Base-by-base conservation (phyloP, 140 eudicot species). In the Cichorium intybus region DNA sequence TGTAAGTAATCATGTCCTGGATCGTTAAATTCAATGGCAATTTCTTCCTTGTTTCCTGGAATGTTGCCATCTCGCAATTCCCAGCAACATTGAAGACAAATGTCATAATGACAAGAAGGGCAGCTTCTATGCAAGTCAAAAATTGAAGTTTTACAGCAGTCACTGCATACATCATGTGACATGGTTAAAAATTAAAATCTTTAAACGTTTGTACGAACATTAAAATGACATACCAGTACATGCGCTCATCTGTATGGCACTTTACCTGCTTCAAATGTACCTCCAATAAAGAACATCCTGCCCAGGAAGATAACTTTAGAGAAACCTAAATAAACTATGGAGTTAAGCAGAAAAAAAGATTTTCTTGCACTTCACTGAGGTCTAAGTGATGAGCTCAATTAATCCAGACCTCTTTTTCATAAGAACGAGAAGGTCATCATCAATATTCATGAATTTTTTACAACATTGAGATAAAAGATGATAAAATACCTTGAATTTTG, bases 61-160 rank as follows among this genome's bases (percentile, higher is more conserved):
- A 60, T 21, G 24, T 43, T 28, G 24, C 75, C 58, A 17, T 60
- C 77, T 26, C 86, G 79, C 41, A 80, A 14, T 39, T 81, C 86
- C n/a, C 54, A 66, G 61, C 85, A 80, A 59, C 85, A 76, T 59
- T 62, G 46, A 14, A 80, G 51, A 31, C 85, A 80, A 10, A 80
- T 49, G 22, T 75, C 76, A 71, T 59, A 80, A 4, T 61, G 33
- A 29, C 85, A 76, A 5, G 31, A 35, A 2, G 81, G 76, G 17
- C 85, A 80, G 39, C 69, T 60, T 72, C 81, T 67, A 17, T 57
- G 81, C 53, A 80, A 71, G 57, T 80, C 79, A 18, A 55, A 73
- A 17, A 80, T 65, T 41, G 81, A 75, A 6, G 79, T 71, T 24
- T 29, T 47, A 60, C 85, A 80, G 33, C 37, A 39, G 70, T 71